Evolutionary conservation across 441 rosid species (phyloP).

Genomic region (Pelargonium fulgidum): DNA sequence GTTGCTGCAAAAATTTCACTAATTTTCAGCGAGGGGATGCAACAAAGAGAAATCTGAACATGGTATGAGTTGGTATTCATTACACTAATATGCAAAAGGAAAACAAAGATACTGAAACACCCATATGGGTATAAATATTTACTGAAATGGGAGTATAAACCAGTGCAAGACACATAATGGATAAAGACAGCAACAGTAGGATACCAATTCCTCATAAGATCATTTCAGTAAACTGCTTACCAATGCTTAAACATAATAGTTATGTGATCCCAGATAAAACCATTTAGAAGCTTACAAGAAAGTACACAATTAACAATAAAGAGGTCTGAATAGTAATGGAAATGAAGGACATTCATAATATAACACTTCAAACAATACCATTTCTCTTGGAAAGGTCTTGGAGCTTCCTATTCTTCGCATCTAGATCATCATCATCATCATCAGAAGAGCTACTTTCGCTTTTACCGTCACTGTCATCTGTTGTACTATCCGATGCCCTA

Average conservation of each 20-base stretch:
- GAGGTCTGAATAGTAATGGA: neutral
- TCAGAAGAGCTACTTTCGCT: slow-evolving; percentile 43
- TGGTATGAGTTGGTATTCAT: neutral
- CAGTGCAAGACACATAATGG: neutral
- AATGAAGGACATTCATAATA: neutral
- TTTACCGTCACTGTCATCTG: slow-evolving; percentile 42
- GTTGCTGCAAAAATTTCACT: neutral
- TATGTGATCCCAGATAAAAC: neutral
- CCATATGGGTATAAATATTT: neutral
- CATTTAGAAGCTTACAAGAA: neutral
- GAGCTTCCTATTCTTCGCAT: slow-evolving; percentile 35
- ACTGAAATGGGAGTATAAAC: neutral
- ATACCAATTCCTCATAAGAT: neutral
- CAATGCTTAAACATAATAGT: neutral
- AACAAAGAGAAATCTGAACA: neutral
- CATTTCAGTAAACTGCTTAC: neutral
- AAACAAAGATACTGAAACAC: neutral
- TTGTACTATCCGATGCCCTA: slow-evolving; percentile 54
- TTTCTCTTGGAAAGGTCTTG: slow-evolving; percentile 35
- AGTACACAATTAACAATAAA: neutral
- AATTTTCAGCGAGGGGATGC: neutral
- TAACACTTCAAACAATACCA: slow-evolving; percentile 35
- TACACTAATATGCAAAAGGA: neutral
- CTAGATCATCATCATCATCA: slow-evolving; percentile 30
- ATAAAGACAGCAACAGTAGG: neutral